Evolutionary conservation across 1,284 basidiomycete genomes (phyloP).

Genomic region (Cutaneotrichosporon sp.): DNA sequence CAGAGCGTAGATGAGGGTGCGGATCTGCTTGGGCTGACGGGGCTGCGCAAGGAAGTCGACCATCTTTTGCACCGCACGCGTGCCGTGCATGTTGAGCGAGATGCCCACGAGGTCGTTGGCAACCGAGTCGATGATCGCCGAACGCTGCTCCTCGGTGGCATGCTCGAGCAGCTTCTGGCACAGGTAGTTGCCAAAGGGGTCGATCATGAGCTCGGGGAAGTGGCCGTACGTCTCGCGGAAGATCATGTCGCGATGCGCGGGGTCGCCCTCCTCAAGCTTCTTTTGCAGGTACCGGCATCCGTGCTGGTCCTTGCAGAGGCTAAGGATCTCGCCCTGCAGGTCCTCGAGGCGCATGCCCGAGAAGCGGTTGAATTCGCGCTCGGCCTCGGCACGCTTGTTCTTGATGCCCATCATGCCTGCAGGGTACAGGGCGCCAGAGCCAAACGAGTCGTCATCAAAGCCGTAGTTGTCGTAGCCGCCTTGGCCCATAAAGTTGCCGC

Average conservation of each 20-base stretch:
- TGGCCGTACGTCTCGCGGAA: slow-evolving; percentile 97
- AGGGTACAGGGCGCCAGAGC: slow-evolving; percentile 71
- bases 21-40: slow-evolving; percentile 81
- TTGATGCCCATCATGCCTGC: slow-evolving; percentile 77
- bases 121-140: slow-evolving; percentile 94
- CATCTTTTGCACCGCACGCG: slow-evolving; percentile 99
- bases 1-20: slow-evolving; percentile 93
- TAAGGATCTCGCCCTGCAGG: slow-evolving; percentile 85
- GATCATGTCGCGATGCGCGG: slow-evolving; percentile 97
- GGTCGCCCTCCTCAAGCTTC: slow-evolving; percentile 92
- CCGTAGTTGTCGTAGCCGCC: slow-evolving; percentile 60
- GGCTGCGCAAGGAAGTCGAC: slow-evolving; percentile 98
- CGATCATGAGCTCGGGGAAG: slow-evolving; percentile 98
- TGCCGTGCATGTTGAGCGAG: slow-evolving; percentile 99
- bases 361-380: slow-evolving; percentile 91
- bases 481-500: slow-evolving; percentile 42
- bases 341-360: slow-evolving; percentile 93
- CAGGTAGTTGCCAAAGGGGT: slow-evolving; percentile 98
- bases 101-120: slow-evolving; percentile 96
- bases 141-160: slow-evolving; percentile 96
- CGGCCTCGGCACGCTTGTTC: slow-evolving; percentile 87
- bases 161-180: slow-evolving; percentile 98
- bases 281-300: slow-evolving; percentile 98
- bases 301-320: slow-evolving; percentile 97
- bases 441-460: slow-evolving; percentile 59